Conservation (phyloP, 2,329 filamentous ascomycete species). For the Chlorencoelia australis region DNA sequence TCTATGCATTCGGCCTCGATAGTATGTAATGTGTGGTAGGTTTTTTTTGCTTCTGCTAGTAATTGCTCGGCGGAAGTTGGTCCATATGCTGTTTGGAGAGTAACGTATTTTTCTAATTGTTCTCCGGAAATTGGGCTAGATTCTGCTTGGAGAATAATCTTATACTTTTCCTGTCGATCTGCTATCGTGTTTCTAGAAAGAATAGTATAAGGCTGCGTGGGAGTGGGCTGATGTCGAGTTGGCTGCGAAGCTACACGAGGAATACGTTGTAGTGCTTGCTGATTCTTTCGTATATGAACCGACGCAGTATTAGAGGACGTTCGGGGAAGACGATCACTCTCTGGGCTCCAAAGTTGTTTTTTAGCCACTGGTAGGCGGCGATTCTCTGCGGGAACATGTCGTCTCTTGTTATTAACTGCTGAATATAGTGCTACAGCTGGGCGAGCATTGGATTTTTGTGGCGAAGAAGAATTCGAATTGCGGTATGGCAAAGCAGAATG, state of each 20-base stretch:
- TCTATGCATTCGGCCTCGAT: slow-evolving; percentile 84
- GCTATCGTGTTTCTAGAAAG: neutral
- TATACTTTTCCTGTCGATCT: slow-evolving; percentile 50
- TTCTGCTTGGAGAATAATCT: slow-evolving; percentile 38
- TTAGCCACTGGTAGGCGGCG: slow-evolving; percentile 12
- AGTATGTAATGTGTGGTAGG: slow-evolving; percentile 75
- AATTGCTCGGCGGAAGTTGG: too few relatives aligned
- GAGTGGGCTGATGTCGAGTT: neutral
- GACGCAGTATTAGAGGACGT: slow-evolving; percentile 21
- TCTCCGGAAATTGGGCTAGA: slow-evolving; percentile 33
- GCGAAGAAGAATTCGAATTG: slow-evolving; percentile 15
- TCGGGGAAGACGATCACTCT: slow-evolving; percentile 13
- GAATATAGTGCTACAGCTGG: slow-evolving; percentile 13
- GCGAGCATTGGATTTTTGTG: slow-evolving; percentile 16
- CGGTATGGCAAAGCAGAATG: slow-evolving; percentile 18
- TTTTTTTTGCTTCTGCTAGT: slow-evolving; percentile 31
- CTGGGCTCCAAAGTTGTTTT: slow-evolving; percentile 21
- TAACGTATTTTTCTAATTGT: too few relatives aligned
- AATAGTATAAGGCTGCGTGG: neutral
- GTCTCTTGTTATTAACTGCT: slow-evolving; percentile 8
- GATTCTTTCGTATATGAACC: slow-evolving; percentile 12
- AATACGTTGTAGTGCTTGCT: slow-evolving; percentile 2
- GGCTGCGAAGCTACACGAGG: too few relatives aligned
- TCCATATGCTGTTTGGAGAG: too few relatives aligned
- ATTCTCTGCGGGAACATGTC: slow-evolving; percentile 7